phyloP scores from a whole-genome alignment of 2,329 filamentous ascomycete genomes.

The Albifimbria verrucaria region DNA sequence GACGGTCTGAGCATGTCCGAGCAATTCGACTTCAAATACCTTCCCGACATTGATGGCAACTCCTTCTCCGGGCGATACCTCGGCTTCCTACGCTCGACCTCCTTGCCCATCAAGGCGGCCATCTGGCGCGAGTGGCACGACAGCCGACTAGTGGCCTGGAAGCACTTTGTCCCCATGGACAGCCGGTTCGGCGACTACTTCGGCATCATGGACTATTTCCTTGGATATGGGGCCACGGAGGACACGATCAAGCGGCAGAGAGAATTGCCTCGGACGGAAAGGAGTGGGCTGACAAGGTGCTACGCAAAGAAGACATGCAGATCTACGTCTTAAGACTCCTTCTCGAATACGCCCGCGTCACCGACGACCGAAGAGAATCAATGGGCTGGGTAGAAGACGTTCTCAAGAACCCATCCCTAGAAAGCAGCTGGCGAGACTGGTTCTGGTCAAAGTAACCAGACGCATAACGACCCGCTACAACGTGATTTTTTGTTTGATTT shows the following conservation, averaged over 20 bases:
- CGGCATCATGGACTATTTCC: constrained; percentile 70
- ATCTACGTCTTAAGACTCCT: constrained; percentile 65
- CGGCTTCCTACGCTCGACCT: constrained; percentile 66
- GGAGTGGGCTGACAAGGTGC: constrained; percentile 64
- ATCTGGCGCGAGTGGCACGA: constrained; percentile 82
- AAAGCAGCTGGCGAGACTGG: constrained; percentile 26
- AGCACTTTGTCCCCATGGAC: constrained; percentile 79
- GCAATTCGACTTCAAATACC: constrained; percentile 63
- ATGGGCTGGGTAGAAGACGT: constrained; percentile 57
- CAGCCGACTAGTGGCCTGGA: constrained; percentile 69
- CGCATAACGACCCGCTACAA: no score
- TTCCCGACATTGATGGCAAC: constrained; percentile 76
- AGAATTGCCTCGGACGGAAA: constrained; percentile 64
- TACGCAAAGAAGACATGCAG: constrained; percentile 70
- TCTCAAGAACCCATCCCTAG: constrained; percentile 28
- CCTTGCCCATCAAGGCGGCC: constrained; percentile 72
- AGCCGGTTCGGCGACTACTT: constrained; percentile 70
- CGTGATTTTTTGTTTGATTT: constrained; percentile 2
- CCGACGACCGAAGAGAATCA: constrained; percentile 46
- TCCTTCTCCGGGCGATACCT: constrained; percentile 67
- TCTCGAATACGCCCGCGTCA: constrained; percentile 59
- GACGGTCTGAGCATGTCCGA: constrained; percentile 41
- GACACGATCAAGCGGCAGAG: constrained; percentile 56
- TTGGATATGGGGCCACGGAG: constrained; percentile 50
- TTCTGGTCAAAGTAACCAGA: constrained; percentile 11